These are phyloP conservation scores for Ceratocystis eucalypticola DNA, from an alignment of 2,329 filamentous ascomycete genomes.

Conservation along the genomic window DNA sequence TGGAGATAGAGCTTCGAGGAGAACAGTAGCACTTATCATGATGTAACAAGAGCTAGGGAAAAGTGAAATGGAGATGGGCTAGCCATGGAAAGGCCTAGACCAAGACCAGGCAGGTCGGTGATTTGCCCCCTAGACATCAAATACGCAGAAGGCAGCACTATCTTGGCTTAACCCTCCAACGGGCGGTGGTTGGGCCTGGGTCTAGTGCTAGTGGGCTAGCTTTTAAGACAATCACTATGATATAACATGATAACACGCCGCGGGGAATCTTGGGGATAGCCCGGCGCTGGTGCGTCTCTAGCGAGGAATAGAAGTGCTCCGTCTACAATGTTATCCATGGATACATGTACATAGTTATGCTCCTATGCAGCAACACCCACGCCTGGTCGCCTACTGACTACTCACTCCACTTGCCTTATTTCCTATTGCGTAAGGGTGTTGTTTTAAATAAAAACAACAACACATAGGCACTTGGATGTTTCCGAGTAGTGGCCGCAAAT, in stretches of 20 bases:
- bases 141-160: not conserved
- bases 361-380: not conserved
- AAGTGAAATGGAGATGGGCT: not conserved
- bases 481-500: too few relatives aligned
- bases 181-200: not conserved
- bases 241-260: not conserved
- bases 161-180: not conserved
- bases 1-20: not conserved
- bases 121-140: not conserved
- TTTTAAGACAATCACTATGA: slow-evolving; percentile 2
- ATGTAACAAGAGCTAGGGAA: not conserved
- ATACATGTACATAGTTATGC: not conserved
- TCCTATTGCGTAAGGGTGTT: not conserved
- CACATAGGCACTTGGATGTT: too few relatives aligned
- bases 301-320: not conserved
- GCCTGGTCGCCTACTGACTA: not conserved
- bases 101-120: not conserved
- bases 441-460: not conserved
- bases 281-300: not conserved
- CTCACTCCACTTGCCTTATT: not conserved
- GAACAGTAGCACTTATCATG: not conserved
- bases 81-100: not conserved
- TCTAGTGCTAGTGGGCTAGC: not conserved
- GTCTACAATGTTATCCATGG: not conserved
- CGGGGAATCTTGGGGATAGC: not conserved